Conservation (phyloP, 2,329 filamentous ascomycete species). For the Penicillium sp. region DNA sequence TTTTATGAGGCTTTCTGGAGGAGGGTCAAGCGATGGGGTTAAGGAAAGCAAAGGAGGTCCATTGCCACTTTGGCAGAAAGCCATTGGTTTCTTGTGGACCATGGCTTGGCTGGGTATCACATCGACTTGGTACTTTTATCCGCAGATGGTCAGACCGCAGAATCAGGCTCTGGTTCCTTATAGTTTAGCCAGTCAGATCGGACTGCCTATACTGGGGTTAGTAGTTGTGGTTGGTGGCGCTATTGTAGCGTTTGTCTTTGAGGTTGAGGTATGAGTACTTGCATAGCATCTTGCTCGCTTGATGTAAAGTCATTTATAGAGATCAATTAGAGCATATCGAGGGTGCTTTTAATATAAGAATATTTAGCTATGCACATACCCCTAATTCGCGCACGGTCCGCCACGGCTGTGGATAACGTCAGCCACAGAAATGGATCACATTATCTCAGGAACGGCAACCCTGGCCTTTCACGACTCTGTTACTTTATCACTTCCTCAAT, state of each 20-base stretch:
- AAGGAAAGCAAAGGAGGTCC: neutral
- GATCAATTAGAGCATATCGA: neutral
- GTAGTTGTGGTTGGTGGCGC: neutral
- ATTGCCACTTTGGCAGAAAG: slow-evolving; percentile 7
- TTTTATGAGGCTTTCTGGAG: slow-evolving; percentile 12
- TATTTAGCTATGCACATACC: neutral
- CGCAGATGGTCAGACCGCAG: slow-evolving; percentile 3
- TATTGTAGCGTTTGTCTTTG: neutral
- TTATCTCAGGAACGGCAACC: neutral
- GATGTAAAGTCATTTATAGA: neutral
- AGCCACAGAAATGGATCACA: neutral
- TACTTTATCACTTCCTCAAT: neutral
- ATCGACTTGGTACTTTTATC: slow-evolving; percentile 18
- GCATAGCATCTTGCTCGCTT: neutral
- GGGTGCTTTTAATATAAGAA: neutral
- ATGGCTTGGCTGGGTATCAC: slow-evolving; percentile 14
- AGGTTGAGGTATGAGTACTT: neutral
- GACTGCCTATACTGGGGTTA: neutral
- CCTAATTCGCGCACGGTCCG: neutral
- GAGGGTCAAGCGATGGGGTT: neutral
- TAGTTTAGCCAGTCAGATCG: slow-evolving; percentile 4
- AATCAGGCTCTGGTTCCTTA: slow-evolving; percentile 10
- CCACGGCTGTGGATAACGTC: neutral
- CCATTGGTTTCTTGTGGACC: slow-evolving; percentile 12
- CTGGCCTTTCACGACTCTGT: neutral